Evolutionary conservation across 2,329 filamentous ascomycete genomes (phyloP), one percentile per base, ranked within the genome.

Genomic region (Ascochyta koolunga): DNA sequence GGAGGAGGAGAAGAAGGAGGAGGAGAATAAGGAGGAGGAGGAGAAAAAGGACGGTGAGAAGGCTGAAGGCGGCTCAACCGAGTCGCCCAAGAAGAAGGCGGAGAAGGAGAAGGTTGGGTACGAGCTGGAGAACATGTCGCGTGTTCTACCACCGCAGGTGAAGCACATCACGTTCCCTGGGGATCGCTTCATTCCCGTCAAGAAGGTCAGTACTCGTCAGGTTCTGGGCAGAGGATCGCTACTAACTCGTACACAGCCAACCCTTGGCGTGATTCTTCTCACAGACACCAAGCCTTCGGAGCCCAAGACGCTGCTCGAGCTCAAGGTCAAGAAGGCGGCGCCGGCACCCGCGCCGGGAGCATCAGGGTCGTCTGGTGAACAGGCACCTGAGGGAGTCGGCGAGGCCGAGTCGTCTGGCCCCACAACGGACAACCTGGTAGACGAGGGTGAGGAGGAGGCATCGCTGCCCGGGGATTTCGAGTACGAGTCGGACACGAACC

Each of bases 51-150:
- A n/a, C n/a, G n/a, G n/a, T n/a, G n/a, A 97, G 96, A 95, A 82
- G 36, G 81, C 88, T 38, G 86, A 89, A 45, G 68, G 74, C 2
- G 76, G 79, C 1, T 73, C 78, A 11, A 65, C 78, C 24, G 77
- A 80, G 33, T 85, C 88, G 13, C 78, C 82, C 32, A 96, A 93
- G 84, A 96, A 96, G 84, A 96, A 95, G 82, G 80, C 82, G 0
- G 92, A 97, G 77, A 96, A 95, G 80, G 95, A 99, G 80, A 98
- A 96, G 84, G 85, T 96, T 54, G 95, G 95, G 64, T 97, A 95
- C 73, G 92, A 97, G 61, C 84, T 99, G 58, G 90, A 95, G 72
- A 99, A 99, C 81, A 96, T 99, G 91, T 96, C 90, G 49, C 86
- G 95, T 66, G 92, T 99, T 31, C 85, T 99, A 41, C 95, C 93